phyloP scores from a whole-genome alignment of 192 early-diverging fungal species.

The Backusella tuberculispora region DNA sequence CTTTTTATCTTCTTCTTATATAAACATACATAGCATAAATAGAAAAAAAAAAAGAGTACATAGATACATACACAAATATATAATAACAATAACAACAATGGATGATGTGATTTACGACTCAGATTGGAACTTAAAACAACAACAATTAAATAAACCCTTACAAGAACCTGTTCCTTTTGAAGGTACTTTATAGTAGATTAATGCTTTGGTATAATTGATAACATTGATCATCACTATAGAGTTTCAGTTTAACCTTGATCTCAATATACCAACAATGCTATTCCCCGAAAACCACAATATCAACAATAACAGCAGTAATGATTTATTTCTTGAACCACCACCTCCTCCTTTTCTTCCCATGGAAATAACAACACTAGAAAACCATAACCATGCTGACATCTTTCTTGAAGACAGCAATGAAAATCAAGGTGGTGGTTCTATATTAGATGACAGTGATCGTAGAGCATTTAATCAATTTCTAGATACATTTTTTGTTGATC shows the following conservation, averaged over 20 bases:
- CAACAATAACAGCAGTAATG: background rate
- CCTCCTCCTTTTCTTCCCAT: conserved; percentile 16
- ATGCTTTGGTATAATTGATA: background rate
- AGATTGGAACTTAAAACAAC: conserved; percentile 19
- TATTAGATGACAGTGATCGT: conserved; percentile 47
- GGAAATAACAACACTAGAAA: background rate
- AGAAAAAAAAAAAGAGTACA: background rate
- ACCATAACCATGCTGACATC: no score
- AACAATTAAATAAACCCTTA: conserved; percentile 20
- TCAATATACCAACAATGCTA: conserved; percentile 22
- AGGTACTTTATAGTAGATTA: conserved; percentile 24
- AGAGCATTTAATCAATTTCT: conserved; percentile 56
- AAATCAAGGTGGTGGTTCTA: background rate
- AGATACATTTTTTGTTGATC: conserved; percentile 53
- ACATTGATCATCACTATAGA: conserved; percentile 27
- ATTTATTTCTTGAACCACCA: background rate
- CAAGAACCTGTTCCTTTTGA: conserved; percentile 44
- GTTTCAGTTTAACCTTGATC: conserved; percentile 44
- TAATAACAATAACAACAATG: conserved; percentile 8
- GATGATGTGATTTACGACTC: background rate
- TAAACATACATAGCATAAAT: background rate
- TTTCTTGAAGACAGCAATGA: background rate
- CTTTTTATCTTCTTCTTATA: background rate
- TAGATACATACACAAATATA: background rate
- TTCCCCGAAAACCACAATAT: background rate